Conservation (phyloP, 1,284 basidiomycete species). For the Irpex rosettiformis region DNA sequence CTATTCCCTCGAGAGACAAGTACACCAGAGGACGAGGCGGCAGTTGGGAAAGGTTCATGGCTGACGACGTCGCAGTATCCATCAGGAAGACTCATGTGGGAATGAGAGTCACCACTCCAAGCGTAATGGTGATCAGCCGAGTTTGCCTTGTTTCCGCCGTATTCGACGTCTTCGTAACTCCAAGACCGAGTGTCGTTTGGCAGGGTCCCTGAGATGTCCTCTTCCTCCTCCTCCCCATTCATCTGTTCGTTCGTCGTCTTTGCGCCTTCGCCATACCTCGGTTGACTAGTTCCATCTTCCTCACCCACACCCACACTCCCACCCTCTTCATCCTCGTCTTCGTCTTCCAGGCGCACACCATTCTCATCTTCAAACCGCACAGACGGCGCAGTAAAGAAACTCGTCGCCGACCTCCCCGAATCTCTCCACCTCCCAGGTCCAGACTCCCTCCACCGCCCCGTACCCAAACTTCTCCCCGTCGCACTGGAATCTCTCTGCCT, state of each 20-base stretch:
- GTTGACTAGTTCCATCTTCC: no score
- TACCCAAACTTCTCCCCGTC: neutral
- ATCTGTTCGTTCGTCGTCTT: conserved; percentile 1
- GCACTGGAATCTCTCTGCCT: neutral
- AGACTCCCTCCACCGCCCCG: neutral
- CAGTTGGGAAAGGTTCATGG: neutral
- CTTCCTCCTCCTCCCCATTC: neutral
- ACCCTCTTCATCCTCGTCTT: conserved; percentile 7
- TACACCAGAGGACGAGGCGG: conserved; percentile 3
- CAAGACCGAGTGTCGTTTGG: neutral
- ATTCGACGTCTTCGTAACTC: neutral
- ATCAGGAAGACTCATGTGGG: conserved; percentile 19
- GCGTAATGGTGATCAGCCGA: neutral
- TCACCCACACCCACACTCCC: conserved; percentile 2
- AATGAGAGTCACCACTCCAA: neutral
- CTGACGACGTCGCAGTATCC: conserved; percentile 20
- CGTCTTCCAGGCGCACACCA: conserved; percentile 13
- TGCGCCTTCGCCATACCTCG: neutral
- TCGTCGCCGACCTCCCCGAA: conserved; percentile 37
- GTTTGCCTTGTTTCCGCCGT: neutral
- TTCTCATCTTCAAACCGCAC: conserved; percentile 19
- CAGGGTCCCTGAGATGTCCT: neutral
- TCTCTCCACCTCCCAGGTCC: conserved; percentile 16
- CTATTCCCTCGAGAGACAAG: neutral
- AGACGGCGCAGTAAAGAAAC: conserved; percentile 56